Evolutionary conservation across 306 rosid species (phyloP).

Genomic region (Rosa multiflora): DNA sequence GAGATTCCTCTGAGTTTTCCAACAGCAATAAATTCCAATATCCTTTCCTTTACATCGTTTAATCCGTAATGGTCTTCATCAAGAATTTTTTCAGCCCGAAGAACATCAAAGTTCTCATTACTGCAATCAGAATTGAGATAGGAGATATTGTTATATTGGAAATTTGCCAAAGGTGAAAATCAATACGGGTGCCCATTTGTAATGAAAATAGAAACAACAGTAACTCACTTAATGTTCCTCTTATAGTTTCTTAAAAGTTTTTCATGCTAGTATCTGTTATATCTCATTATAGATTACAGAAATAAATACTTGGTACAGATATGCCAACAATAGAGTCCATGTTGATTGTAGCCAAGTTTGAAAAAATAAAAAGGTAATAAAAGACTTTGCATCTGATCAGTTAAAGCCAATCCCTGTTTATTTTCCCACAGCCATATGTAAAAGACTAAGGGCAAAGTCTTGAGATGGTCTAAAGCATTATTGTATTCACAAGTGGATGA

Average conservation of each 20-base stretch:
- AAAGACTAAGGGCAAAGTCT: neutral
- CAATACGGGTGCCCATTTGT: neutral
- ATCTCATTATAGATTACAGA: neutral
- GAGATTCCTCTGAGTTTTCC: conserved; percentile 95
- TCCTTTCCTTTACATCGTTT: conserved; percentile 94
- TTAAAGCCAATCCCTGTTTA: neutral
- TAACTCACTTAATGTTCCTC: neutral
- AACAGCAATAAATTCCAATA: conserved; percentile 95
- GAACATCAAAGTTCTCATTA: conserved; percentile 94
- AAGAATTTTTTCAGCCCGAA: conserved; percentile 82
- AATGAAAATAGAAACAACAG: neutral
- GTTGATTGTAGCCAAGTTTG: neutral
- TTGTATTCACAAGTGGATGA: neutral
- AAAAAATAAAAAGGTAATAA: neutral
- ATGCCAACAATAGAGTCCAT: neutral
- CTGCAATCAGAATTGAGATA: conserved; percentile 43
- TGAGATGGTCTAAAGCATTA: neutral
- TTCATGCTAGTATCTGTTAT: neutral
- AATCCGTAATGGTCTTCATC: conserved; percentile 99
- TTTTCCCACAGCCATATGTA: neutral
- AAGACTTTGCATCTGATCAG: neutral
- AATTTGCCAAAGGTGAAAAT: neutral
- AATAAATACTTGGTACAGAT: neutral
- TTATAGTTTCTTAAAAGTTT: neutral
- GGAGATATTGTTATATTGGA: neutral